Evolutionary conservation across 495 filamentous ascomycete species (phyloP), one percentile per base, ranked within the genome.

Genomic region (Apiosordaria backusii): DNA sequence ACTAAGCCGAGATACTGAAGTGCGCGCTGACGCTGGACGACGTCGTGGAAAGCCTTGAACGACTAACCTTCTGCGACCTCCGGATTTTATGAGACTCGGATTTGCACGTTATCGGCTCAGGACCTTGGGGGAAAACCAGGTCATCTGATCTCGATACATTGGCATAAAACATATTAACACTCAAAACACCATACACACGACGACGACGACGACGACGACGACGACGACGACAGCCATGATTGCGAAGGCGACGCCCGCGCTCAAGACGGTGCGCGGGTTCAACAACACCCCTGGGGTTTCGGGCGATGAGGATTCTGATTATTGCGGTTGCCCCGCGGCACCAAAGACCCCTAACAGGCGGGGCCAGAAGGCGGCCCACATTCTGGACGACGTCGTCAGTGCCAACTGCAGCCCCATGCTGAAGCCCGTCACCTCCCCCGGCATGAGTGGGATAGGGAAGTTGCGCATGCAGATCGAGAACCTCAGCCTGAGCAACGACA

Each of bases 241-340:
- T 57, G 67, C 75, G 35, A 76, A 78, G 64, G 85, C 83, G 25
- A 80, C 84, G 45, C 85, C 87, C 52, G 91, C 92, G 53, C 79
- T 87, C 67, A 89, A 84, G 27, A 91, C 89, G 45, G 86, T 93
- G 54, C 88, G 87, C 71, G 92, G 92, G 5, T 94, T 96, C 71
- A 70, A 70, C 61, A 71, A 74, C 18, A 93, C 90, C n/a, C 91
- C 92, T n/a, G 79, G 84, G n/a, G 86, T 85, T 21, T 95, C 92
- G 59, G 90, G 85, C 52, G 92, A 93, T 69, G 93, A 96, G 72
- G 92, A 95, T 65, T 92, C 90, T 16, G 92, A 95, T 74, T 85
- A 84, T 67, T 79, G 75, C 70, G 62, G 67, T 50, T 74, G 77
- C 35, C 73, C 74, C 54, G 77, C 77, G 67, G 13, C 18, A 3